Base-by-base conservation (phyloP, 2,329 filamentous ascomycete species). In the Gyromitra esculenta region DNA sequence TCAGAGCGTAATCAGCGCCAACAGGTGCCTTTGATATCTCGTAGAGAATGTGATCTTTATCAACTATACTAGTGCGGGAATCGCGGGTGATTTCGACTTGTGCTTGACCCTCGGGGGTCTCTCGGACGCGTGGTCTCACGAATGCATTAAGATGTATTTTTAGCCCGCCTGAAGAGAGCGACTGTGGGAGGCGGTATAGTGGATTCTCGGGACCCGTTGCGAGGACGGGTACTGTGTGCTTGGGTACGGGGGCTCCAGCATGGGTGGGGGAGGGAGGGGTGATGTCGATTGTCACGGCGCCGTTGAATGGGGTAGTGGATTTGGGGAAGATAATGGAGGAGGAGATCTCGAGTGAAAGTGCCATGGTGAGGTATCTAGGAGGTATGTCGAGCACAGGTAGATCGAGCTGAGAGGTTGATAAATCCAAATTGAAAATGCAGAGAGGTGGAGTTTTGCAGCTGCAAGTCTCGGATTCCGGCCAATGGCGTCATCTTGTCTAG, bases 171-270 rank as follows among this genome's bases (percentile, higher is more conserved):
- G 77, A 79, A 56, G 78, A 79, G 48, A 79, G 54, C 0, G 77
- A 79, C 43, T 79, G 78, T 15, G 77, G 78, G 13, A 79, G 78
- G 43, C 78, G 74, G 21, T 79, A 78, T 37, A 79, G 8, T 15
- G 77, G 78, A 43, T 79, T 45, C n/a, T 77, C 71, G 25, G 74
- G 74, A n/a, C 78, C 78, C 9, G 77, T 75, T 5, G 64, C 52
- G 41, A 78, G 73, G 41, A 48, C 13, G 1, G 75, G 66, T 13
- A 65, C 39, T 11, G 35, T 31, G 7, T 54, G 67, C 21, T 60
- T 37, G 31, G 67, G 59, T 37, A 35, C 18, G 11, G 63, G 54
- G 5, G 67, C 41, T 48, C 59, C 57, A 9, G 31, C 18, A 41
- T 69, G 48, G 13, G 62, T 60, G 18, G 68, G 67, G 31, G 67